Percentiles rank a stretch among this genome's conserved stretches.
phyloP scores from a whole-genome alignment of 2,329 filamentous ascomycete species.

The Stachybotrys echinatus region DNA sequence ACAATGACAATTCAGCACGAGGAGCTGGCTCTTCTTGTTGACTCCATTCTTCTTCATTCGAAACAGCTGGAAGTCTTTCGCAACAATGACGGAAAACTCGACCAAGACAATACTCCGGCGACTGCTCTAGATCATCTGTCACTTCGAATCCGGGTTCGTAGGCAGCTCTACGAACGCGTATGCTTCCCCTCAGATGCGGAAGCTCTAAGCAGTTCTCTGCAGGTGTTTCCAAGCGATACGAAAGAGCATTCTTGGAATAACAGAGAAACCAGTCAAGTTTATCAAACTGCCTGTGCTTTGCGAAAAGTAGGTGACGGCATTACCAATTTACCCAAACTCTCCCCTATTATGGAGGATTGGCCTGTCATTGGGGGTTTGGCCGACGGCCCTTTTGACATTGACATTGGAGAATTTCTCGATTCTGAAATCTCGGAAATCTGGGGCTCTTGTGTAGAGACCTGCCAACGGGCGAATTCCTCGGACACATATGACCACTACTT shows the following conservation, averaged over 20 bases:
- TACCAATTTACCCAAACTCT: neutral
- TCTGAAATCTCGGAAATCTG: constrained; percentile 47
- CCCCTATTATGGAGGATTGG: constrained; percentile 4
- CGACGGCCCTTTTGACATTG: neutral
- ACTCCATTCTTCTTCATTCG: constrained; percentile 23
- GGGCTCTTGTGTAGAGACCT: constrained; percentile 33
- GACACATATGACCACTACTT: constrained; percentile 6
- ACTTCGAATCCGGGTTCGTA: neutral
- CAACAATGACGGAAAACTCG: neutral
- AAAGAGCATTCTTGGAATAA: too few relatives aligned
- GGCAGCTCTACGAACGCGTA: neutral
- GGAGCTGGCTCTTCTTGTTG: constrained; percentile 21
- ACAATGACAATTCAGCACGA: constrained; percentile 33
- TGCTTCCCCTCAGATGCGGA: neutral
- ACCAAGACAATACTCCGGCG: neutral
- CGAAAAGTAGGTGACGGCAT: neutral
- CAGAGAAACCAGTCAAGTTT: constrained; percentile 1
- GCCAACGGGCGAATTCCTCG: neutral
- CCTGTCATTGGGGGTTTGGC: constrained; percentile 1
- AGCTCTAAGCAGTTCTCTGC: neutral
- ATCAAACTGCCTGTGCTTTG: constrained; percentile 3
- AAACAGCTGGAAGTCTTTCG: constrained; percentile 17
- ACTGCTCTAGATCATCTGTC: neutral
- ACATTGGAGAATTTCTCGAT: constrained; percentile 43
- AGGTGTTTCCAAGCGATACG: neutral